A percentile compares a stretch with the other conserved stretches of the same genome.
Evolutionary conservation across 2,329 filamentous ascomycete species (phyloP).

Genomic region (Aspergillus ibericus): DNA sequence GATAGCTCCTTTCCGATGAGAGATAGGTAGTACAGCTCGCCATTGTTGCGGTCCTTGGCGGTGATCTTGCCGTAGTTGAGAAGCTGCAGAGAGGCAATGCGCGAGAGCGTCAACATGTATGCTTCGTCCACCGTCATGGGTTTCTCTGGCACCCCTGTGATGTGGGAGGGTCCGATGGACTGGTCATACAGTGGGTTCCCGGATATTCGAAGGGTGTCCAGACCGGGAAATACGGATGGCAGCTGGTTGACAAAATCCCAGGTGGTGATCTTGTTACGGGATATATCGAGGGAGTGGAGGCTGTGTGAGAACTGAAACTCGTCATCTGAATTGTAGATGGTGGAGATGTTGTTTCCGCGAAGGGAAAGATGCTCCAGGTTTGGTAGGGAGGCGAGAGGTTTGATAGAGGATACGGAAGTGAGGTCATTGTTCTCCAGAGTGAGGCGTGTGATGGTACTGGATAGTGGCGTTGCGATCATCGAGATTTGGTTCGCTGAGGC

Average conservation of each 20-base stretch:
- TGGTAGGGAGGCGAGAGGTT: constrained; percentile 54
- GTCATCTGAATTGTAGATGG: constrained; percentile 33
- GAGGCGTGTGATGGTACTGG: constrained; percentile 44
- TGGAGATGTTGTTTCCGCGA: constrained; percentile 71
- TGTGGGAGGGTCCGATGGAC: constrained; percentile 31
- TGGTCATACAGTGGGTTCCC: constrained; percentile 80
- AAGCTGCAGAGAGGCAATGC: constrained; percentile 64
- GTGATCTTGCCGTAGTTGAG: constrained; percentile 65
- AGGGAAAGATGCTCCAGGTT: constrained; percentile 56
- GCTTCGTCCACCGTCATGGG: constrained; percentile 67
- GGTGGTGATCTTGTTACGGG: constrained; percentile 66
- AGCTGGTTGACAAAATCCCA: constrained; percentile 77
- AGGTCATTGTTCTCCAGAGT: constrained; percentile 52
- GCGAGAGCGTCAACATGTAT: constrained; percentile 83
- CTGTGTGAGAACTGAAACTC: constrained; percentile 54
- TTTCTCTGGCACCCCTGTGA: constrained; percentile 42
- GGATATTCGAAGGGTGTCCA: constrained; percentile 73
- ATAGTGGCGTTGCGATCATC: constrained; percentile 29
- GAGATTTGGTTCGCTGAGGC: constrained; percentile 41
- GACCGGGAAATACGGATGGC: constrained; percentile 65
- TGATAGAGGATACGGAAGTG: constrained; percentile 39
- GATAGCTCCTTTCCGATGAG: constrained; percentile 76
- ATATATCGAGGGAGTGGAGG: constrained; percentile 69
- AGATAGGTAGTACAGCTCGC: constrained; percentile 90
- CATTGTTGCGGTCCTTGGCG: constrained; percentile 74